Evolutionary conservation across 306 rosid species (phyloP).

Genomic region (Phaseolus lunatus): DNA sequence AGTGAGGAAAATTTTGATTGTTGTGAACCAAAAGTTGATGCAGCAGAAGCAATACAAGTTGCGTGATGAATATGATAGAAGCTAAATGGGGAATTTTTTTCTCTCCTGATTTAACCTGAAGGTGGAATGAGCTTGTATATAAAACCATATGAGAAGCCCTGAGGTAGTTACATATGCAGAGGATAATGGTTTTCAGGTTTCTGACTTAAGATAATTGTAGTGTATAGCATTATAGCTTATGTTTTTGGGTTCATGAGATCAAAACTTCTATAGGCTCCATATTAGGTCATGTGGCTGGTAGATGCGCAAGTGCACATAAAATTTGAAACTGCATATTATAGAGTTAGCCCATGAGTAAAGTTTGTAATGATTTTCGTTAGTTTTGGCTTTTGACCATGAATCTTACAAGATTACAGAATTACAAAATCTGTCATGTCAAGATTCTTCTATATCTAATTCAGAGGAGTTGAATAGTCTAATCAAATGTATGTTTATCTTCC

Average conservation of each 20-base stretch:
- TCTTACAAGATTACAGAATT: conserved; percentile 8
- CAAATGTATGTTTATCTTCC: background rate
- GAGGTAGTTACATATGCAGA: conserved; percentile 47
- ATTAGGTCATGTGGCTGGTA: conserved; percentile 29
- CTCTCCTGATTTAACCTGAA: conserved; percentile 47
- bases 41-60: conserved; percentile 47
- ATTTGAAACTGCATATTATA: conserved; percentile 36
- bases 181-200: conserved; percentile 42
- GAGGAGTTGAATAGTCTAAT: too few species aligned
- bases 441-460: background rate
- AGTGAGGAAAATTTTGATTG: conserved; percentile 46
- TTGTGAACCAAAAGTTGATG: conserved; percentile 52
- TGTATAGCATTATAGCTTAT: conserved; percentile 57
- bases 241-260: conserved; percentile 39
- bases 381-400: conserved; percentile 43
- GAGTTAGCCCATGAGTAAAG: conserved; percentile 31
- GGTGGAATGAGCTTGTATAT: conserved; percentile 61
- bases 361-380: conserved; percentile 42
- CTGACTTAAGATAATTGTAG: conserved; percentile 49
- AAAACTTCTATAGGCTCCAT: conserved; percentile 39
- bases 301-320: conserved; percentile 46
- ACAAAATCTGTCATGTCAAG: background rate
- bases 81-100: conserved; percentile 34
- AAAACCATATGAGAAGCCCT: conserved; percentile 46
- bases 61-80: conserved; percentile 38